phyloP scores from a whole-genome alignment of 1,284 basidiomycete genomes.

The Agroathelia rolfsii region DNA sequence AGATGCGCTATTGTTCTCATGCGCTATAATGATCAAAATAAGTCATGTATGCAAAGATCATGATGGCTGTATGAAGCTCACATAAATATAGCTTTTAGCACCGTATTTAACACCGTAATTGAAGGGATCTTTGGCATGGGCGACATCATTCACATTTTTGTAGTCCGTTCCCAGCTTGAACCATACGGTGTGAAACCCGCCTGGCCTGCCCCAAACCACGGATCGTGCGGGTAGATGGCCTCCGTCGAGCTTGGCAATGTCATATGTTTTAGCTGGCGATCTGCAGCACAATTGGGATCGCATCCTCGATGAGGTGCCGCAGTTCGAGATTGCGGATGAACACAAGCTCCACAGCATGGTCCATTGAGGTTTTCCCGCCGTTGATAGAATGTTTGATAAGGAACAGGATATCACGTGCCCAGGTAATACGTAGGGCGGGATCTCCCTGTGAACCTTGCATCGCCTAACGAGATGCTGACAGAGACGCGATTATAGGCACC shows the following conservation, averaged over 20 bases:
- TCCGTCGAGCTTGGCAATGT: constrained; percentile 47
- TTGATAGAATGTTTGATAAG: constrained; percentile 54
- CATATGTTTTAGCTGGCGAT: constrained; percentile 28
- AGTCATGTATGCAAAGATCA: constrained; percentile 4
- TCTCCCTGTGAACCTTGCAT: too few relatives aligned
- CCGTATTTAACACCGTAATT: constrained; percentile 64
- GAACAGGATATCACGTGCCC: constrained; percentile 73
- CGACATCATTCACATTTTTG: constrained; percentile 72
- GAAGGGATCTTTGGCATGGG: constrained; percentile 73
- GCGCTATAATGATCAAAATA: constrained; percentile 35
- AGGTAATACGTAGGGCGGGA: constrained; percentile 52
- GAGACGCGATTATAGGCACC: too few relatives aligned
- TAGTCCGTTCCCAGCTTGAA: constrained; percentile 87
- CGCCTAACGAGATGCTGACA: too few relatives aligned
- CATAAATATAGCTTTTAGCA: constrained; percentile 73
- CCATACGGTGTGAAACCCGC: constrained; percentile 72
- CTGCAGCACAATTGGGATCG: constrained; percentile 52
- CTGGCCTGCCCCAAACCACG: constrained; percentile 76
- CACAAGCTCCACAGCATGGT: constrained; percentile 38
- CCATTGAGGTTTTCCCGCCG: constrained; percentile 23
- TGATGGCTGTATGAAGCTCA: constrained; percentile 28
- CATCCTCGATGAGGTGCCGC: constrained; percentile 51
- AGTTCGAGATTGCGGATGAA: constrained; percentile 56
- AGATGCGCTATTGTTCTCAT: constrained; percentile 89
- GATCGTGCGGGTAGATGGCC: constrained; percentile 70